Evolutionary conservation across 1,284 basidiomycete genomes (phyloP).

Genomic region (Apiotrichum mycotoxinovorans): DNA sequence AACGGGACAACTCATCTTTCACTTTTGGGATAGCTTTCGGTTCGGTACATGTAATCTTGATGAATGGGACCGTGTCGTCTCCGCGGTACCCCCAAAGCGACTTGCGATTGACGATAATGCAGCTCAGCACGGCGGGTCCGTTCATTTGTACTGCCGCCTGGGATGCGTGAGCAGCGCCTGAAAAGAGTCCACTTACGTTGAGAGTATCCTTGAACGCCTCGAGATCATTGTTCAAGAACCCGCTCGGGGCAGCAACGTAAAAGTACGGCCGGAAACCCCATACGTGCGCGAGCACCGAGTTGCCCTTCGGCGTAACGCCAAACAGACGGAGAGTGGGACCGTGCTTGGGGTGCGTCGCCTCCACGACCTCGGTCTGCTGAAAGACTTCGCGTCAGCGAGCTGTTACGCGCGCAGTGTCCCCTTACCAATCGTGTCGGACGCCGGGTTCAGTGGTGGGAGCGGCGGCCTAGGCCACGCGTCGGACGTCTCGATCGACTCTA

Average conservation of each 20-base stretch:
- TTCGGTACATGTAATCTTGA: constrained; percentile 73
- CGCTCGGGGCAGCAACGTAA: constrained; percentile 77
- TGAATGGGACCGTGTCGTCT: constrained; percentile 70
- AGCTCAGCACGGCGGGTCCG: constrained; percentile 55
- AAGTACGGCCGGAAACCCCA: constrained; percentile 85
- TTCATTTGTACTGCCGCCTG: constrained; percentile 34
- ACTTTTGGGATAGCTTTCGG: constrained; percentile 76
- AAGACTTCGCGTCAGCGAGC: constrained; percentile 54
- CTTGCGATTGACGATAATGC: constrained; percentile 64
- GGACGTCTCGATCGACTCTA: constrained; percentile 50
- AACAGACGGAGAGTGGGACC: constrained; percentile 68
- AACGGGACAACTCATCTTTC: constrained; percentile 68
- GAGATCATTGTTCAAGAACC: constrained; percentile 68
- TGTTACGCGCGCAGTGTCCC: neutral
- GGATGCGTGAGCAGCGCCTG: neutral
- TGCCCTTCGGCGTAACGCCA: constrained; percentile 80
- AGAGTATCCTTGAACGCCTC: constrained; percentile 64
- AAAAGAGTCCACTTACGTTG: constrained; percentile 60
- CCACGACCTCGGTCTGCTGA: constrained; percentile 90
- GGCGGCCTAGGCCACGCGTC: constrained; percentile 72
- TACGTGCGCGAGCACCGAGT: constrained; percentile 80
- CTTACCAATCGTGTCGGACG: constrained; percentile 62
- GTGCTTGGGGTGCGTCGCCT: constrained; percentile 58
- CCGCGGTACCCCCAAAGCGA: constrained; percentile 83
- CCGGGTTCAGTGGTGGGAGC: constrained; percentile 58